Conservation (phyloP, 2,329 filamentous ascomycete species). For the Xylariaceae sp. region DNA sequence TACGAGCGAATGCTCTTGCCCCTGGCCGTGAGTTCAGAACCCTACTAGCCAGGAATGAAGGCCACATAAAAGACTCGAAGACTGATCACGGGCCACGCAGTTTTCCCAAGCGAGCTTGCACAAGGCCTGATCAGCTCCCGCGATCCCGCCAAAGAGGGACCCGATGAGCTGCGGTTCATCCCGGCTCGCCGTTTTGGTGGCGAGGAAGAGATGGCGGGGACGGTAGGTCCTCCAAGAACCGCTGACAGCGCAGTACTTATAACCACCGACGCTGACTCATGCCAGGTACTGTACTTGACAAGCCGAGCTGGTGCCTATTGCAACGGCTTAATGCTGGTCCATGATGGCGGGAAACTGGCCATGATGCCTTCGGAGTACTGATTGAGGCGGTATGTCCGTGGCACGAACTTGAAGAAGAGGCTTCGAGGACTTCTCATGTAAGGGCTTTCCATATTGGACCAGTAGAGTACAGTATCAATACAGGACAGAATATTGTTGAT, state of each 20-base stretch:
- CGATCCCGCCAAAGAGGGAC: conserved; percentile 22
- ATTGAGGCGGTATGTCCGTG: background rate
- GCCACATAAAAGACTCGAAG: background rate
- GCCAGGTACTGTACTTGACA: conserved; percentile 22
- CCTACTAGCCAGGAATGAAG: too few relatives aligned
- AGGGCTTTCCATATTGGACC: too few relatives aligned
- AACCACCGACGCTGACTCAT: too few relatives aligned
- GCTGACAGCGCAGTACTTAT: too few relatives aligned
- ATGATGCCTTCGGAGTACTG: conserved; percentile 25
- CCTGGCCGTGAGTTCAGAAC: conserved; percentile 25
- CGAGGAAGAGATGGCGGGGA: conserved; percentile 29
- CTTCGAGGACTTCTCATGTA: too few relatives aligned
- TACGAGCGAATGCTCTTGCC: conserved; percentile 29
- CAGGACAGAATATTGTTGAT: too few relatives aligned
- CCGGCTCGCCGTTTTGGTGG: conserved; percentile 25
- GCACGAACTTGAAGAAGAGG: too few relatives aligned
- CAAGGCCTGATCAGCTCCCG: conserved; percentile 13
- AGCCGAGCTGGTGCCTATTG: conserved; percentile 28
- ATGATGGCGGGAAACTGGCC: conserved; percentile 26
- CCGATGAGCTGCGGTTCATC: conserved; percentile 20
- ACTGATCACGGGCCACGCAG: conserved; percentile 9
- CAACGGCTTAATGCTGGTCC: conserved; percentile 27
- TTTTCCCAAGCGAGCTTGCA: conserved; percentile 27
- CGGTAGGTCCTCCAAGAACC: conserved; percentile 3
- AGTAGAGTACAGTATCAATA: too few relatives aligned